A percentile compares a stretch with the other conserved stretches of the same genome.
These are phyloP conservation scores for Corylus americana DNA, from an alignment of 306 rosid genomes.

Conservation along the genomic window DNA sequence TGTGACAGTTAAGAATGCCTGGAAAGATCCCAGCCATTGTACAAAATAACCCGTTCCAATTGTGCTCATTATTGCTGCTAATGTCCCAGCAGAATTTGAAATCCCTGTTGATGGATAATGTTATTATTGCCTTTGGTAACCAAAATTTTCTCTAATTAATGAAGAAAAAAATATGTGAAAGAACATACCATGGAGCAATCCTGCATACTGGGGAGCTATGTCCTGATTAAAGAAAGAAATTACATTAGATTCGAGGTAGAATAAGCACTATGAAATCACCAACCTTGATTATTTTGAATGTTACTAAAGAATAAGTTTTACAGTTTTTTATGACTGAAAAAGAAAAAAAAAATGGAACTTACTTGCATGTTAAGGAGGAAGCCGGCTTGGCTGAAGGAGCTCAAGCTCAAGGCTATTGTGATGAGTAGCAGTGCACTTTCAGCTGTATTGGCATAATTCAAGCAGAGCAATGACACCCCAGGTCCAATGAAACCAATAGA, in stretches of 20 bases:
- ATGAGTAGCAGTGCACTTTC: constrained; percentile 58
- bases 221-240: constrained; percentile 53
- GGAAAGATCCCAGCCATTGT: constrained; percentile 89
- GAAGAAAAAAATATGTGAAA: neutral
- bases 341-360: constrained; percentile 29
- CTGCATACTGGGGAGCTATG: constrained; percentile 91
- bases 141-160: neutral
- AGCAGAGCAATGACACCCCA: constrained; percentile 72
- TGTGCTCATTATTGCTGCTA: constrained; percentile 94
- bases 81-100: constrained; percentile 78
- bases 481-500: constrained; percentile 89
- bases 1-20: constrained; percentile 77
- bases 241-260: neutral
- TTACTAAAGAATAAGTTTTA: neutral
- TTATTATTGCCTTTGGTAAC: neutral
- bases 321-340: constrained; percentile 2
- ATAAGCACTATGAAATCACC: neutral
- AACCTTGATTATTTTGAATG: neutral
- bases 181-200: constrained; percentile 78
- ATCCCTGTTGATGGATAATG: constrained; percentile 53
- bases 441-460: constrained; percentile 72
- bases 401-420: constrained; percentile 79
- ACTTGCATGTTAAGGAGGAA: constrained; percentile 90
- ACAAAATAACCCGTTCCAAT: constrained; percentile 95
- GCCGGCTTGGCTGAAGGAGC: constrained; percentile 98